phyloP scores from a whole-genome alignment of 169 alveolate genomes.

The Plasmodium adleri region DNA sequence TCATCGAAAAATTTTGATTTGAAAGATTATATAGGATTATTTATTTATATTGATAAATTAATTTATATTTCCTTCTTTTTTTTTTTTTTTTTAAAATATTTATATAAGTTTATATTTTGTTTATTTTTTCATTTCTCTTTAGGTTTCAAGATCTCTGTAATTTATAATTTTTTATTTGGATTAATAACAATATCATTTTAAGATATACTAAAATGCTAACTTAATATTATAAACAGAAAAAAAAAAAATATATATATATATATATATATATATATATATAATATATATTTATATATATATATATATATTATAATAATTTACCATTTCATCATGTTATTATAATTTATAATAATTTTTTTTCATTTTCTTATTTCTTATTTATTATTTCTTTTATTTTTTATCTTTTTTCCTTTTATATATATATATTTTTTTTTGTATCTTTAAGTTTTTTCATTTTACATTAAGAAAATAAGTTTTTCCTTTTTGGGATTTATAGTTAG shows the following conservation, averaged over 20 bases:
- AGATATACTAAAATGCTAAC: slow-evolving; percentile 5
- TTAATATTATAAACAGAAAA: too few species aligned
- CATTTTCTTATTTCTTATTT: slow-evolving; percentile 9
- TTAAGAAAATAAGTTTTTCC: slow-evolving; percentile 24
- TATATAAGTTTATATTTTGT: slow-evolving; percentile 1
- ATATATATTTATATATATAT: too few species aligned
- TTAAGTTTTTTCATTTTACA: slow-evolving; percentile 38
- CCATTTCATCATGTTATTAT: too few species aligned
- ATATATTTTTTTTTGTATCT: slow-evolving; percentile 52
- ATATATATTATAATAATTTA: too few species aligned
- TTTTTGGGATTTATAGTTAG: slow-evolving; percentile 69
- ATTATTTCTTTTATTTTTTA: background rate
- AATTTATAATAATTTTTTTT: background rate
- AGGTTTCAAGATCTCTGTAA: slow-evolving; percentile 47
- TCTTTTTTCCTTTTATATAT: slow-evolving; percentile 4
- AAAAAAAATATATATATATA: too few species aligned
- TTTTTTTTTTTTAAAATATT: slow-evolving; percentile 1
- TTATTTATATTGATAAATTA: too few species aligned
- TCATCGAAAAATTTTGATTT: slow-evolving; percentile 11
- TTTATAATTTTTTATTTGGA: slow-evolving; percentile 27
- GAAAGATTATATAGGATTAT: background rate
- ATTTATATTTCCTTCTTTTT: background rate
- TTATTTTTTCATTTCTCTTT: slow-evolving; percentile 10
- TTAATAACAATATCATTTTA: slow-evolving; percentile 16
- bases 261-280: too few species aligned